Evolutionary conservation across 192 early-diverging fungal species (phyloP).

Genomic region (Coemansia sp.): DNA sequence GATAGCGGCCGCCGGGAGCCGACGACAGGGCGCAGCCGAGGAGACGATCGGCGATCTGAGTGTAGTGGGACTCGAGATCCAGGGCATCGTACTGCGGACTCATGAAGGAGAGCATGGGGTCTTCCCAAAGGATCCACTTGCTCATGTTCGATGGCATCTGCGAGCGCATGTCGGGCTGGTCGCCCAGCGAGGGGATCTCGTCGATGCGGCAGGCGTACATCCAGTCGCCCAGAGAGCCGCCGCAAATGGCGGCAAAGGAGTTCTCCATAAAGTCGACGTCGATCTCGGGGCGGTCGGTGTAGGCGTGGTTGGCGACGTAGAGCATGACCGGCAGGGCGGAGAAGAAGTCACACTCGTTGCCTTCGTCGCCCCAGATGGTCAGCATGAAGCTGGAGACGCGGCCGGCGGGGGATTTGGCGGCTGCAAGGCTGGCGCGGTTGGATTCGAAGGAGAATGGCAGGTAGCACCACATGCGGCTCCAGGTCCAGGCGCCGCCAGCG

Average conservation of each 20-base stretch:
- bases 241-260: slow-evolving; percentile 75
- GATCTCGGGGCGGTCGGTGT: slow-evolving; percentile 65
- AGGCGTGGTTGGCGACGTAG: slow-evolving; percentile 76
- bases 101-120: slow-evolving; percentile 73
- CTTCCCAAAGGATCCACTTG: slow-evolving; percentile 88
- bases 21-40: slow-evolving; percentile 50
- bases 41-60: slow-evolving; percentile 56
- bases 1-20: slow-evolving; percentile 43
- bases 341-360: slow-evolving; percentile 87
- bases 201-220: slow-evolving; percentile 59
- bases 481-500: slow-evolving; percentile 79
- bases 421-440: slow-evolving; percentile 68
- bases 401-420: slow-evolving; percentile 59
- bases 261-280: slow-evolving; percentile 59
- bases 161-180: slow-evolving; percentile 50
- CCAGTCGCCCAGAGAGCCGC: slow-evolving; percentile 78
- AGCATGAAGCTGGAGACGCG: slow-evolving; percentile 76
- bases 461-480: slow-evolving; percentile 81
- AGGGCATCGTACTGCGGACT: slow-evolving; percentile 73
- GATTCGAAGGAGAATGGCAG: slow-evolving; percentile 80
- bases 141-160: slow-evolving; percentile 70
- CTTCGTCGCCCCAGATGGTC: slow-evolving; percentile 90
- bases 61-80: slow-evolving; percentile 70
- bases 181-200: slow-evolving; percentile 53
- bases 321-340: slow-evolving; percentile 76